Conservation (phyloP, 495 filamentous ascomycete species). For the Pseudoneurospora amorphoporcata region DNA sequence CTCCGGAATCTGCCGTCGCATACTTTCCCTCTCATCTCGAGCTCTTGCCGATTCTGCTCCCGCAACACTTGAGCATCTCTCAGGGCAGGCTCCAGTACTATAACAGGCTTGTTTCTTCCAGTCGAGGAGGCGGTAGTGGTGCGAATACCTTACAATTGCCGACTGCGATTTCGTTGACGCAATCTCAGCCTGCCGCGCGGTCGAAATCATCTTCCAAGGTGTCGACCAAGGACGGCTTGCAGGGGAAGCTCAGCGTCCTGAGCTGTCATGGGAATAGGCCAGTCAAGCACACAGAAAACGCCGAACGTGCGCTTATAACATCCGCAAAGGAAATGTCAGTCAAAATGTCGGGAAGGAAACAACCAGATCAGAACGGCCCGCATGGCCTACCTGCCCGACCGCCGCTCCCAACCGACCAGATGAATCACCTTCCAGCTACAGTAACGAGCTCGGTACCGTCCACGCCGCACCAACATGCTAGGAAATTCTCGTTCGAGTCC, state of each 20-base stretch:
- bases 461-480: conserved; percentile 81
- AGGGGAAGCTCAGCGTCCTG: conserved; percentile 29
- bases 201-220: conserved; percentile 43
- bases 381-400: conserved; percentile 24
- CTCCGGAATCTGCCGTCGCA: conserved; percentile 15
- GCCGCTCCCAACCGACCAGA: conserved; percentile 22
- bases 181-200: conserved; percentile 37
- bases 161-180: conserved; percentile 34
- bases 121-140: conserved; percentile 34
- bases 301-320: conserved; percentile 46
- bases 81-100: conserved; percentile 45
- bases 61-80: conserved; percentile 39
- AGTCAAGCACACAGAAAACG: conserved; percentile 35
- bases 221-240: conserved; percentile 37
- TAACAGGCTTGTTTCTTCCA: conserved; percentile 43
- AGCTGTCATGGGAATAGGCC: conserved; percentile 52
- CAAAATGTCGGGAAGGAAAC: conserved; percentile 41
- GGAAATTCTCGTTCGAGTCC: conserved; percentile 73
- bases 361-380: conserved; percentile 15
- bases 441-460: conserved; percentile 91
- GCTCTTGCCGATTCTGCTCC: conserved; percentile 37
- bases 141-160: conserved; percentile 38
- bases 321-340: conserved; percentile 33
- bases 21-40: conserved; percentile 32
- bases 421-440: conserved; percentile 27